Evolutionary conservation across 495 filamentous ascomycete species (phyloP).

Genomic region (Podospora didyma): DNA sequence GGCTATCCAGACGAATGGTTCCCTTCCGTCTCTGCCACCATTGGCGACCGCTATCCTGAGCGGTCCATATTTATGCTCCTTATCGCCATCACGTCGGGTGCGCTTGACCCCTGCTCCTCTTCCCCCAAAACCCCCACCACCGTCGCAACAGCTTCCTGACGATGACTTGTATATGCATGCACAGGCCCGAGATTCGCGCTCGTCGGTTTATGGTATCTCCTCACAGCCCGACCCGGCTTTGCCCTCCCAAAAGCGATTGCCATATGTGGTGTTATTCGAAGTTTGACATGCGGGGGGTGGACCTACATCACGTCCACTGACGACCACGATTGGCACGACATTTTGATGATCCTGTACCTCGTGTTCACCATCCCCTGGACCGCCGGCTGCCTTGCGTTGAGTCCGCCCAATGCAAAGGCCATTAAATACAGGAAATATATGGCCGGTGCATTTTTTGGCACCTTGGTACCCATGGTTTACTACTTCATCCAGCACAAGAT

Average conservation of each 20-base stretch:
- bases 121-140: neutral
- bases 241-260: constrained; percentile 79
- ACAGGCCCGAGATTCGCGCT: constrained; percentile 85
- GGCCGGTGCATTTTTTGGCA: constrained; percentile 82
- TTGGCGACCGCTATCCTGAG: constrained; percentile 96
- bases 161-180: neutral
- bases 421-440: constrained; percentile 87
- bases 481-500: constrained; percentile 99
- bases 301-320: constrained; percentile 98
- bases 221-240: constrained; percentile 72
- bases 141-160: neutral
- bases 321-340: constrained; percentile 98
- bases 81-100: constrained; percentile 92
- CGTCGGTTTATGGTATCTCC: constrained; percentile 86
- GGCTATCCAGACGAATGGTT: constrained; percentile 99
- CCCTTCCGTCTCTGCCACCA: constrained; percentile 96
- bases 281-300: constrained; percentile 95
- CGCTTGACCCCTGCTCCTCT: constrained; percentile 49
- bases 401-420: constrained; percentile 78
- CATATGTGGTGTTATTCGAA: constrained; percentile 77
- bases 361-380: constrained; percentile 96
- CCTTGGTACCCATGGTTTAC: constrained; percentile 85
- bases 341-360: constrained; percentile 98
- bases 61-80: constrained; percentile 95
- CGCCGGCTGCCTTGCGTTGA: constrained; percentile 80